Percentiles rank a stretch among this genome's conserved stretches.
Evolutionary conservation across 1,284 basidiomycete genomes (phyloP).

Genomic region (Lentinus polychrous): DNA sequence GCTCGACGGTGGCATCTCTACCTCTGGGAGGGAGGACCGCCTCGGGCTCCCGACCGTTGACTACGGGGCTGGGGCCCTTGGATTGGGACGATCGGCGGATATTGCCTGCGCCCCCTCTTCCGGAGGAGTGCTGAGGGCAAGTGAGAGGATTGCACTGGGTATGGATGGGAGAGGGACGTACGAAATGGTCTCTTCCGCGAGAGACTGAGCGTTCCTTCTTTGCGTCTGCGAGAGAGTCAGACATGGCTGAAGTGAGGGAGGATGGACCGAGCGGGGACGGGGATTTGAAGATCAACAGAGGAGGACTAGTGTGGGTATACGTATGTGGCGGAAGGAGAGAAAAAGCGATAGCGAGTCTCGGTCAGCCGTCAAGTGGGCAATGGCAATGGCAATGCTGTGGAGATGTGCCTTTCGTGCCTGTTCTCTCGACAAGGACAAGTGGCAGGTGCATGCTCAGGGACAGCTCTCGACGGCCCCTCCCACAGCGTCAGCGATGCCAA

Average conservation of each 20-base stretch:
- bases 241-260: neutral
- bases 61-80: slow-evolving; percentile 25
- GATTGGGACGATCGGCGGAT: slow-evolving; percentile 43
- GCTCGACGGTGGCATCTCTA: slow-evolving; percentile 40
- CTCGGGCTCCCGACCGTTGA: slow-evolving; percentile 30
- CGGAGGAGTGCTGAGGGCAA: slow-evolving; percentile 43
- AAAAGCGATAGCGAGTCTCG: neutral
- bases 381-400: too few species aligned
- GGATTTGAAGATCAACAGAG: neutral
- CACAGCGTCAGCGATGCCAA: neutral
- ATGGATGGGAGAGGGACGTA: slow-evolving; percentile 12
- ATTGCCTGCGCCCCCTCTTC: slow-evolving; percentile 65
- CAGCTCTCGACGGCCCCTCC: neutral
- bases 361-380: neutral
- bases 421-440: too few species aligned
- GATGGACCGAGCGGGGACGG: neutral
- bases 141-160: neutral
- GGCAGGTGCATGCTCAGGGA: too few species aligned
- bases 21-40: slow-evolving; percentile 43
- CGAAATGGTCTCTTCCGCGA: slow-evolving; percentile 24
- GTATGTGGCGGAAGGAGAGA: neutral
- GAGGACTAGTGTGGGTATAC: neutral
- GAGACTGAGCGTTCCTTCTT: slow-evolving; percentile 20
- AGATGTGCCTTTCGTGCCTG: too few species aligned
- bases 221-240: neutral